These are phyloP conservation scores for Hypoxylon sp. DNA, from an alignment of 2,329 filamentous ascomycete species.

Conservation along the genomic window DNA sequence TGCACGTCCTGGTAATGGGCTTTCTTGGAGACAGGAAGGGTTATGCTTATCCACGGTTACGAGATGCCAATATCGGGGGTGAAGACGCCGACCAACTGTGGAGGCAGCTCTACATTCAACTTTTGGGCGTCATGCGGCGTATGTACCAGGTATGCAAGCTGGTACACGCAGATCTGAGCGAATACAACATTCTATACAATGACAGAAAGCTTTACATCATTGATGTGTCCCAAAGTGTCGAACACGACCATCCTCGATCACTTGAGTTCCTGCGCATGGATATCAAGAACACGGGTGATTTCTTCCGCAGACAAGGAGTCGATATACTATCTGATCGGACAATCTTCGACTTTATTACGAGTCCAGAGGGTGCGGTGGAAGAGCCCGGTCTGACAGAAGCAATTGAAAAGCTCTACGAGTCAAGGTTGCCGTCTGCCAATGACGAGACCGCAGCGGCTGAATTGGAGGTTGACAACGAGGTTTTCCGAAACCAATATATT, in stretches of 20 bases:
- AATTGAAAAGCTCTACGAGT: constrained; percentile 77
- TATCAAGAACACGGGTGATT: constrained; percentile 95
- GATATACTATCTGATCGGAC: constrained; percentile 82
- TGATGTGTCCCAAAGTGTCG: constrained; percentile 97
- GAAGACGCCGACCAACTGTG: constrained; percentile 80
- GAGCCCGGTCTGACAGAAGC: constrained; percentile 72
- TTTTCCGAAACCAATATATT: constrained; percentile 97
- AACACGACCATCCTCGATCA: constrained; percentile 93
- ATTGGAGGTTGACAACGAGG: constrained; percentile 86
- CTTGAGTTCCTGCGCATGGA: constrained; percentile 98
- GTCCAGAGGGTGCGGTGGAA: constrained; percentile 71
- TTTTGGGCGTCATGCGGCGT: constrained; percentile 89
- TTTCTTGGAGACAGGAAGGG: constrained; percentile 92
- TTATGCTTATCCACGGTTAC: constrained; percentile 87
- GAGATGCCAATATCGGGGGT: constrained; percentile 83
- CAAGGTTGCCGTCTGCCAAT: constrained; percentile 64
- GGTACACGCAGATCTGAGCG: constrained; percentile 95
- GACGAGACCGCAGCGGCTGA: constrained; percentile 68
- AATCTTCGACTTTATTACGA: constrained; percentile 88
- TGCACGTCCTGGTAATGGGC: constrained; percentile 96
- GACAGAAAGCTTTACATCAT: constrained; percentile 89
- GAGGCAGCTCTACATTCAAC: constrained; percentile 83
- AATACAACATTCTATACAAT: constrained; percentile 98
- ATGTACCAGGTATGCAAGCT: constrained; percentile 94
- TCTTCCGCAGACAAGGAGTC: constrained; percentile 89